Base-by-base conservation (phyloP, 129 eudicot species). In the Tagetes patula region DNA sequence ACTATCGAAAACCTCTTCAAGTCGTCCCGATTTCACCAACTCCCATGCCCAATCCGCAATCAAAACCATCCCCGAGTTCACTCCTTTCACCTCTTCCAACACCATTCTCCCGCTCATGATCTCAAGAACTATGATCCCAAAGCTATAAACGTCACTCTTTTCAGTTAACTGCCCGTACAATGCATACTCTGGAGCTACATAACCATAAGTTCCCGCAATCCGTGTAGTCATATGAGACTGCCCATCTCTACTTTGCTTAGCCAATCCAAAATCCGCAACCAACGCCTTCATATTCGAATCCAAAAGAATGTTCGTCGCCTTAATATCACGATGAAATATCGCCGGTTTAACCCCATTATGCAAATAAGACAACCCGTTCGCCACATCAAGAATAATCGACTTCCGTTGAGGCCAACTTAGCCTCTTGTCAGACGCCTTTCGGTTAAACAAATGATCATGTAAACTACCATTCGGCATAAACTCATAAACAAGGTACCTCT, bases 261-360 rank as follows among this genome's bases (percentile, higher is more conserved):
- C 96, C 43, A 89, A 36, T 42, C 96, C 96, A 13, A 89, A 89
- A 84, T 89, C 96, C 30, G 96, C 96, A 37, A 89, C 86, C 63
- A 74, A 84, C 7, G 96, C 96, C 61, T 75, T 89, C 91, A 89
- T 84, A 9, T 89, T 85, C 8, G 78, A 33, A 27, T 86, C 96
- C 68, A 89, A 49, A 7, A 89, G 86, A 13, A 89, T 80, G 70
- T 89, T 89, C 1, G 89, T 84, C 2, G 87, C 69, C 73, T 89
- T 89, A 34, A 89, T 80, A 50, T 89, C 91, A 5, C 96, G 87
- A 71, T 89, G 96, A 73, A 77, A 86, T 47, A 89, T 86, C 8
- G 96, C 87, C 2, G 96, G 96, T 68, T 86, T 86, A 61, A 89
- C 79, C 50, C 96, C 91, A 33, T 84, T 69, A 74, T 89, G 96